A percentile compares a stretch with the other conserved stretches of the same genome.
Evolutionary conservation across 805 yeast species (phyloP).

Genomic region (Candida pini): DNA sequence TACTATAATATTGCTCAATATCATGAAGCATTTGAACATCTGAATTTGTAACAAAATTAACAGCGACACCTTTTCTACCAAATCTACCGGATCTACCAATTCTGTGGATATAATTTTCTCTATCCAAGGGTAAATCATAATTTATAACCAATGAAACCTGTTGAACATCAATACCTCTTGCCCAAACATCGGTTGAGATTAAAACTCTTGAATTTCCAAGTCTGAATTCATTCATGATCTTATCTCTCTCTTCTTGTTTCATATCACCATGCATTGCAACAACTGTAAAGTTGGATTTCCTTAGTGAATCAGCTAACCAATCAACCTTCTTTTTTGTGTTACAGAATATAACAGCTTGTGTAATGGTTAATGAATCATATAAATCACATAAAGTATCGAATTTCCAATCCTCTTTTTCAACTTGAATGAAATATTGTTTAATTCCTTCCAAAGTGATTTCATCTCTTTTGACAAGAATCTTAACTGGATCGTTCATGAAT

Average conservation of each 20-base stretch:
- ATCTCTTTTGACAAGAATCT: slow-evolving; percentile 91
- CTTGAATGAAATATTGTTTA: slow-evolving; percentile 85
- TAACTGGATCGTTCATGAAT: slow-evolving; percentile 92
- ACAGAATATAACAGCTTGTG: slow-evolving; percentile 97
- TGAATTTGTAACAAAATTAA: slow-evolving; percentile 81
- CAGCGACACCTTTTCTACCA: slow-evolving; percentile 98
- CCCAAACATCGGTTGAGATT: slow-evolving; percentile 92
- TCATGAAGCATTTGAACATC: slow-evolving; percentile 74
- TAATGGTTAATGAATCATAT: slow-evolving; percentile 90
- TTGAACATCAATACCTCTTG: slow-evolving; percentile 97
- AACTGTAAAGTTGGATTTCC: slow-evolving; percentile 80
- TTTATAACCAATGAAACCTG: slow-evolving; percentile 93
- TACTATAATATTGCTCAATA: slow-evolving; percentile 84
- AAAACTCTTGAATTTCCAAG: slow-evolving; percentile 89
- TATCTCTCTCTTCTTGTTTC: slow-evolving; percentile 90
- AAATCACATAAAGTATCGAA: slow-evolving; percentile 91
- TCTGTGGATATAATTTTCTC: slow-evolving; percentile 94
- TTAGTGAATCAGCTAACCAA: slow-evolving; percentile 70
- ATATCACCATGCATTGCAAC: slow-evolving; percentile 95
- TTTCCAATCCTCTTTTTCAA: slow-evolving; percentile 91
- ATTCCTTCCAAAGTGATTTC: slow-evolving; percentile 95
- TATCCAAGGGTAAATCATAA: slow-evolving; percentile 85
- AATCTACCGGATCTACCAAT: slow-evolving; percentile 98
- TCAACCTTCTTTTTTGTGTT: slow-evolving; percentile 94
- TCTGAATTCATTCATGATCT: slow-evolving; percentile 93